phyloP scores from a whole-genome alignment of 164 flowering plant species.

The Liquidambar formosana region DNA sequence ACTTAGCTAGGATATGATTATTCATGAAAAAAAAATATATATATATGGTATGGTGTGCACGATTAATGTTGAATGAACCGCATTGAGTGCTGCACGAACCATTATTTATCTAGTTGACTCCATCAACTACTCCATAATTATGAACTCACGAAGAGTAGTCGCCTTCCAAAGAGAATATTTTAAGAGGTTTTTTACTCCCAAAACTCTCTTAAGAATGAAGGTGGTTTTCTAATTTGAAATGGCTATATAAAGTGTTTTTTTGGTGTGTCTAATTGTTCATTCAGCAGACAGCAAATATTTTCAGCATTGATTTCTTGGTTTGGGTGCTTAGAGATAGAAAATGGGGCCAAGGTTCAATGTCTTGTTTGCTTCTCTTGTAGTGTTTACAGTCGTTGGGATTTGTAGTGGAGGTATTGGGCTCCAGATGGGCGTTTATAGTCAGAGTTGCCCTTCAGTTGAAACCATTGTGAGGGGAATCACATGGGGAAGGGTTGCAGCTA shows the following conservation, averaged over 20 bases:
- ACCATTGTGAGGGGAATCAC: slow-evolving; percentile 7
- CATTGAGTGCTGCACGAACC: no score
- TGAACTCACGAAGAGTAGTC: no score
- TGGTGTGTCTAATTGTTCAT: neutral
- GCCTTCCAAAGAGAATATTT: no score
- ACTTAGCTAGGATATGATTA: no score
- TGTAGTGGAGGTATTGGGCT: neutral
- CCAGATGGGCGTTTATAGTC: neutral
- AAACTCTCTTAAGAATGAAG: no score
- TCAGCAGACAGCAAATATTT: neutral
- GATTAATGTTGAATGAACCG: no score
- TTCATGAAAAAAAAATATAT: no score
- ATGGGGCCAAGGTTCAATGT: neutral
- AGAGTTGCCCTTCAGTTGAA: slow-evolving; percentile 11
- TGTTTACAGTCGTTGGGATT: neutral
- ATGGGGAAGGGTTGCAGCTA: neutral
- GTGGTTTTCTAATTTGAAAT: no score
- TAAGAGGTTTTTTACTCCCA: no score
- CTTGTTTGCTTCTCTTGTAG: neutral
- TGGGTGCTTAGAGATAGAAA: neutral
- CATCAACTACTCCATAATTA: no score
- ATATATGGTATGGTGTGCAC: no score
- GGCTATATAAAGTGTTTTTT: neutral
- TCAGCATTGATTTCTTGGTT: neutral
- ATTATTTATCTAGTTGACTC: no score